These are phyloP conservation scores for Prunus mira DNA, from an alignment of 306 rosid species.

Conservation along the genomic window DNA sequence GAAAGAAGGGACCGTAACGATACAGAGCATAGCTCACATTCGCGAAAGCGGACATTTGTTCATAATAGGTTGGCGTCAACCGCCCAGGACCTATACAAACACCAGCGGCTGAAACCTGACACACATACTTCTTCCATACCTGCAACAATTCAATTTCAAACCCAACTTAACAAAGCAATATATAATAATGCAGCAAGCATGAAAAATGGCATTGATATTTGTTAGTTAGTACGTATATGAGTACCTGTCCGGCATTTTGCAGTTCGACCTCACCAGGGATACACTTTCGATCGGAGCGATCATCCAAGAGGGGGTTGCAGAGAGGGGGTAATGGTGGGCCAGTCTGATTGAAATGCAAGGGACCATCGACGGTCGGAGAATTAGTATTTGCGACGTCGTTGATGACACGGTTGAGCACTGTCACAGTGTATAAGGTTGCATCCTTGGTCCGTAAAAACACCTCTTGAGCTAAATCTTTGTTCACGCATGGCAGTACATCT, in stretches of 20 bases:
- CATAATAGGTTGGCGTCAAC: slow-evolving; percentile 45
- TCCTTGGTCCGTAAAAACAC: slow-evolving; percentile 38
- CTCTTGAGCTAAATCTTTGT: slow-evolving; percentile 46
- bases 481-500: slow-evolving; percentile 77
- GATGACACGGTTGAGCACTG: slow-evolving; percentile 35
- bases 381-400: slow-evolving; percentile 28
- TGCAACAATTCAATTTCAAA: slow-evolving; percentile 17
- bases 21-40: slow-evolving; percentile 60
- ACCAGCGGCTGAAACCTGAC: slow-evolving; percentile 37
- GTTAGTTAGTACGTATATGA: background rate
- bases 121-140: slow-evolving; percentile 68
- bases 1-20: slow-evolving; percentile 60
- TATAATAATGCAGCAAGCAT: no score
- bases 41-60: slow-evolving; percentile 41
- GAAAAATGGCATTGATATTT: no score
- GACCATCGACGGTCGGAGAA: slow-evolving; percentile 14
- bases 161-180: no score
- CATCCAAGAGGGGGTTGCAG: slow-evolving; percentile 54
- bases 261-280: slow-evolving; percentile 44
- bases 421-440: slow-evolving; percentile 37
- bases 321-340: slow-evolving; percentile 56
- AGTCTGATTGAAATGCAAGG: slow-evolving; percentile 60
- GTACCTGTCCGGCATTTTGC: slow-evolving; percentile 41
- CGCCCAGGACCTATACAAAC: slow-evolving; percentile 47
- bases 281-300: slow-evolving; percentile 42